Evolutionary conservation across 768 basidiomycete genomes (phyloP), one percentile per base, ranked within the genome.

Genomic region (Pholiota microspora): DNA sequence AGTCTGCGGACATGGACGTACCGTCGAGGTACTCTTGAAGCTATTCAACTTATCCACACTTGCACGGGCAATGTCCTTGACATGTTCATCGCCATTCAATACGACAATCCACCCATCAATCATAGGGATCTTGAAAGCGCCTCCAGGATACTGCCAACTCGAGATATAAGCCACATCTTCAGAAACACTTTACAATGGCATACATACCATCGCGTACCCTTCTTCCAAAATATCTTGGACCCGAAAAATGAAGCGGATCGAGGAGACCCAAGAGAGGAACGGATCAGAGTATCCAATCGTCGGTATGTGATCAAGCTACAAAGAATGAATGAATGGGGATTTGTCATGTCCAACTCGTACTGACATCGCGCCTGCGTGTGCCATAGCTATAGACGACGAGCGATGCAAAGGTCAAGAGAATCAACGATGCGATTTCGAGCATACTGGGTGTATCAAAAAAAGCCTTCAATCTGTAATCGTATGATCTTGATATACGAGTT

Each of bases 51-150:
- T 71, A 8, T 78, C 70, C 47, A 80, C 78, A 7, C 75, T 70
- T 16, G 75, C 73, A 51, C 64, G 73, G 21, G 76, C 71, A 13
- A 83, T 59, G 36, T 81, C 78, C 4, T 81, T 77, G 15, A 79
- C 64, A 29, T 71, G 69, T 18, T 68, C 60, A 0, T 70, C 62
- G 1, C 77, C 74, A 7, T 73, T 70, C 25, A 77, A 63, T 7
- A 82, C 63, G 12, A 81, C 71, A 2, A 74, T 55, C 81, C 81
- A 83, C 46, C 71, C 66, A 44, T 75, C 68, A 35, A 77, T 63
- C 48, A 65, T 67, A 0, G 79, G 68, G 5, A 82, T 68, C 63
- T 74, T 77, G 67, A 81, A 83, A 2, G 64, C 60, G 32, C 55
- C 54, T 29, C 64, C 58, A 25, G 62, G 64, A 45, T 63, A 69